Conservation (phyloP, 495 filamentous ascomycete genomes). For the Talaromyces borbonicus region DNA sequence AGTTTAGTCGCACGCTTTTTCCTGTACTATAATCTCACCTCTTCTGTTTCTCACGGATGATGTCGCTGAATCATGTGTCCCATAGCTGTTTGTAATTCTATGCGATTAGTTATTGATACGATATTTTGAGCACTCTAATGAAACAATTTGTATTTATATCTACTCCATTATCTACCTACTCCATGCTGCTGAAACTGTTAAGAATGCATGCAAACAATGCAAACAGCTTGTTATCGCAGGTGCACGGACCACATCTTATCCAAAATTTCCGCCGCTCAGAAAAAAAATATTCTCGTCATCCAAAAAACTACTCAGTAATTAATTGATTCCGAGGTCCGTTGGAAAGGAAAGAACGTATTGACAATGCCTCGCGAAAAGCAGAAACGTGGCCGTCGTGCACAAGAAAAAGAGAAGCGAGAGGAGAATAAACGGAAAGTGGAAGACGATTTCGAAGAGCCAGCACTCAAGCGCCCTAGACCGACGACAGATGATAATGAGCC, state of each 20-base stretch:
- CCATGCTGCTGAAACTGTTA: too few species aligned
- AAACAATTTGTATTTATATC: too few species aligned
- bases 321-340: too few species aligned
- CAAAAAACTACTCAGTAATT: too few species aligned
- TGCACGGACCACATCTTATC: conserved; percentile 39
- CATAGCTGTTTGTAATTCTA: too few species aligned
- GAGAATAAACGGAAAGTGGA: conserved; percentile 35
- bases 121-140: too few species aligned
- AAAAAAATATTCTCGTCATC: background rate
- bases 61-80: too few species aligned
- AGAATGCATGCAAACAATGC: conserved; percentile 9
- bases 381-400: conserved; percentile 57
- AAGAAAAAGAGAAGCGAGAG: conserved; percentile 38
- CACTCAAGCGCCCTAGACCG: conserved; percentile 30
- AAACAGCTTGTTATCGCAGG: conserved; percentile 16
- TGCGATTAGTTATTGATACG: too few species aligned
- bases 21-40: conserved; percentile 18
- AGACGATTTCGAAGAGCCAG: conserved; percentile 28
- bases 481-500: conserved; percentile 19
- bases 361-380: conserved; percentile 49
- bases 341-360: too few species aligned
- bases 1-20: background rate
- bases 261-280: conserved; percentile 19
- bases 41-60: conserved; percentile 1
- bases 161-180: too few species aligned